phyloP scores from a whole-genome alignment of 129 eudicot genomes.

The Tanacetum coccineum region DNA sequence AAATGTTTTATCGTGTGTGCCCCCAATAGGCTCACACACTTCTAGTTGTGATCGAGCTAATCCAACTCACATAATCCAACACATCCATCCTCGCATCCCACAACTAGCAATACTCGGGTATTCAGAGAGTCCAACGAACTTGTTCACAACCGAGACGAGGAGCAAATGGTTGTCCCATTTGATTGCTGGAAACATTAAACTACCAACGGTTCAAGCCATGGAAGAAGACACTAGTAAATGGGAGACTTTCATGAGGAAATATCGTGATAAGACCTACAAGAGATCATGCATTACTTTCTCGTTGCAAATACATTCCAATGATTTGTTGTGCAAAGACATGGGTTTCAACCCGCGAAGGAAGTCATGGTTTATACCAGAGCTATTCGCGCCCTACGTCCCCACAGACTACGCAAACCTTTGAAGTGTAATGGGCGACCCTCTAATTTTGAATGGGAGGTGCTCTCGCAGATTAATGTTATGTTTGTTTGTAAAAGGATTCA shows the following conservation, averaged over 20 bases:
- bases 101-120: slow-evolving; percentile 54
- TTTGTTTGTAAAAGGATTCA: neutral
- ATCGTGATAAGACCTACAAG: slow-evolving; percentile 30
- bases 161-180: slow-evolving; percentile 49
- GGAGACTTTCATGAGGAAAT: slow-evolving; percentile 30
- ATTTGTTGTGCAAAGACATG: slow-evolving; percentile 52
- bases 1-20: too few species aligned
- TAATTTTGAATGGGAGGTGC: neutral
- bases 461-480: neutral
- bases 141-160: slow-evolving; percentile 40
- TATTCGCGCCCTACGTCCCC: slow-evolving; percentile 42
- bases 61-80: too few species aligned
- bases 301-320: slow-evolving; percentile 41
- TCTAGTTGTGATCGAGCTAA: too few species aligned
- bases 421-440: neutral
- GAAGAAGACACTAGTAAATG: slow-evolving; percentile 40
- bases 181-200: slow-evolving; percentile 37
- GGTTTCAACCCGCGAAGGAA: slow-evolving; percentile 49
- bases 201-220: slow-evolving; percentile 47
- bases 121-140: slow-evolving; percentile 38
- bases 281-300: slow-evolving; percentile 34
- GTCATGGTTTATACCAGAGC: slow-evolving; percentile 30
- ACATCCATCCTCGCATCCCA: slow-evolving; percentile 63
- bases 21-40: too few species aligned
- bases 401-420: slow-evolving; percentile 38